Conservation (phyloP, 345 rosid genomes). For the Salix arbutifolia region DNA sequence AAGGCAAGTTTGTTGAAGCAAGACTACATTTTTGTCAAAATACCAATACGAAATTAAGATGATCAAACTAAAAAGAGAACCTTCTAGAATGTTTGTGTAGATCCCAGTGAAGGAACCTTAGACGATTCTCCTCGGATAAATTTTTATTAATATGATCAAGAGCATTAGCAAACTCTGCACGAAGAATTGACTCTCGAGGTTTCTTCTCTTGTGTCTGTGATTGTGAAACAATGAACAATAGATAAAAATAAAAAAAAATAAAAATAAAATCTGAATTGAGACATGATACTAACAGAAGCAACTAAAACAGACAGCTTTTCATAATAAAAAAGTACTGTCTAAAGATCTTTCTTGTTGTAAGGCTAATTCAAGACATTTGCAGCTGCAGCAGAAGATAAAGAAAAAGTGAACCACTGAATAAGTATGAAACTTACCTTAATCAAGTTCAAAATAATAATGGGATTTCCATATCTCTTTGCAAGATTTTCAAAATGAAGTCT, state of each 20-base stretch:
- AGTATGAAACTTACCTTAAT: constrained; percentile 61
- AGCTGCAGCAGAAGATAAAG: background rate
- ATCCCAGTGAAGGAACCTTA: constrained; percentile 89
- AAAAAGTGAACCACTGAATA: background rate
- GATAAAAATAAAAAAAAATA: background rate
- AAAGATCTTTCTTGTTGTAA: constrained; percentile 5
- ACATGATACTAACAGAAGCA: constrained; percentile 1
- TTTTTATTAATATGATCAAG: constrained; percentile 83
- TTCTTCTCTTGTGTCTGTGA: constrained; percentile 60
- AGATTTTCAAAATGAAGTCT: constrained; percentile 93
- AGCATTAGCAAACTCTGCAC: constrained; percentile 95
- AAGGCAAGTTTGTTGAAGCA: constrained; percentile 5
- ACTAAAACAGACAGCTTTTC: background rate
- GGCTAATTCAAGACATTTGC: constrained; percentile 5
- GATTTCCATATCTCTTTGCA: constrained; percentile 81
- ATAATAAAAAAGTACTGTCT: background rate
- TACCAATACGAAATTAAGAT: background rate
- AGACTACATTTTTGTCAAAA: background rate
- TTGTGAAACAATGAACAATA: constrained; percentile 11
- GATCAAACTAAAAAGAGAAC: constrained; percentile 30
- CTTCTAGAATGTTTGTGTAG: constrained; percentile 79
- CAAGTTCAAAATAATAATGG: constrained; percentile 87
- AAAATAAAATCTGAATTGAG: constrained; percentile 3
- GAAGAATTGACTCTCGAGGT: constrained; percentile 93
- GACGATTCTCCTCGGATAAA: constrained; percentile 67